phyloP scores from a whole-genome alignment of 805 yeast species.

The Starmerella potacharoeniae region DNA sequence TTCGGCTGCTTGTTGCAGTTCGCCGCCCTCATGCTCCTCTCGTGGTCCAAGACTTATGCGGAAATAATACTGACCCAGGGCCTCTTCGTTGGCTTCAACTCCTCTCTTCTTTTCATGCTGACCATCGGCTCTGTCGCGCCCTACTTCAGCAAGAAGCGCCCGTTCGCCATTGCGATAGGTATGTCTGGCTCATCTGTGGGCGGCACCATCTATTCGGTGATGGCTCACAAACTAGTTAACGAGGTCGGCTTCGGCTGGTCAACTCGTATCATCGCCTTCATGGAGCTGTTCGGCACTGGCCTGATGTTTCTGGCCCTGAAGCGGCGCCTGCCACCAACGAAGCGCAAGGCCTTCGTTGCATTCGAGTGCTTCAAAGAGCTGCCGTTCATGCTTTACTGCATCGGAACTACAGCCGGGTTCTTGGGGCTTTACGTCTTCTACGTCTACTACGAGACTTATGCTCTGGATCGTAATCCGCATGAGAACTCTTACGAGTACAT shows the following conservation, averaged over 20 bases:
- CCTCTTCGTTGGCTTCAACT: conserved; percentile 37
- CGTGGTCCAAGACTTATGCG: conserved; percentile 33
- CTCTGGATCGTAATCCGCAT: conserved; percentile 20
- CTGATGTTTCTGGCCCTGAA: conserved; percentile 23
- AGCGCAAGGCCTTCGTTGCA: conserved; percentile 23
- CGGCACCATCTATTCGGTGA: conserved; percentile 38
- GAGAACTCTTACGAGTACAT: conserved; percentile 23
- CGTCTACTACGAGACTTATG: conserved; percentile 29
- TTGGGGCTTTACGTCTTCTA: conserved; percentile 29
- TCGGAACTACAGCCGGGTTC: conserved; percentile 24
- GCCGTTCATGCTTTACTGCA: conserved; percentile 20
- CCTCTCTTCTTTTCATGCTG: conserved; percentile 35
- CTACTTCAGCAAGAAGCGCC: conserved; percentile 36
- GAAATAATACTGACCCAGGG: conserved; percentile 47
- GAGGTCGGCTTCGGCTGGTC: conserved; percentile 46
- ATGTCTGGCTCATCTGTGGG: conserved; percentile 45
- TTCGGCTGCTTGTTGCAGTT: conserved; percentile 22
- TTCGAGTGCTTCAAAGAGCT: conserved; percentile 24
- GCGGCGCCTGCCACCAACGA: conserved; percentile 27
- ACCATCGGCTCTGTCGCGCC: conserved; percentile 36
- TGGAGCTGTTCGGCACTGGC: conserved; percentile 28
- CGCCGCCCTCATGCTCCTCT: conserved; percentile 26
- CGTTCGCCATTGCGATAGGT: conserved; percentile 37
- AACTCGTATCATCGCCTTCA: conserved; percentile 38
- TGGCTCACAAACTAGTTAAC: conserved; percentile 33